A percentile compares a stretch with the other conserved stretches of the same genome.
These are phyloP conservation scores for Sugiyamaella americana DNA, from an alignment of 805 yeast genomes.

Conservation along the genomic window DNA sequence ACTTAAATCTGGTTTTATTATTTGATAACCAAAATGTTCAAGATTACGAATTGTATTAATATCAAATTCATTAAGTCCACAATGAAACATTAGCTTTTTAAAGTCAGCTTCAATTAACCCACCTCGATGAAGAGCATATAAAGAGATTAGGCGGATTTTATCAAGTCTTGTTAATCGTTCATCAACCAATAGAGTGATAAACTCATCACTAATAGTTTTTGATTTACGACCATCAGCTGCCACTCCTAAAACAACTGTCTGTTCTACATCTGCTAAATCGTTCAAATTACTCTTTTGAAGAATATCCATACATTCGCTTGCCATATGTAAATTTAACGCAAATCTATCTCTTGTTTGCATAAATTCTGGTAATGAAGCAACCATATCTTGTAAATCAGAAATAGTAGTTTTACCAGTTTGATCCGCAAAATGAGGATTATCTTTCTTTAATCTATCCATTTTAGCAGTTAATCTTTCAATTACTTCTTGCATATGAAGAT, in stretches of 20 bases:
- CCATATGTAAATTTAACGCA: constrained; percentile 33
- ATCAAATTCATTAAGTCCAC: constrained; percentile 36
- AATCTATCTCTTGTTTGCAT: constrained; percentile 33
- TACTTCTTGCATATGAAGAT: constrained; percentile 69
- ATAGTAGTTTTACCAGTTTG: constrained; percentile 57
- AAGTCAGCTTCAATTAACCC: constrained; percentile 70
- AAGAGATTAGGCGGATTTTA: constrained; percentile 64
- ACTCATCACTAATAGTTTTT: constrained; percentile 50
- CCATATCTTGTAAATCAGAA: constrained; percentile 67
- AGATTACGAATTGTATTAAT: constrained; percentile 54
- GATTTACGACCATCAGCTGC: constrained; percentile 61
- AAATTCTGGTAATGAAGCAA: constrained; percentile 38
- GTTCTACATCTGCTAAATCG: constrained; percentile 80
- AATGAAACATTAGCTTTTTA: constrained; percentile 57
- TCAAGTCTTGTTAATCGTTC: constrained; percentile 51
- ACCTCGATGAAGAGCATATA: constrained; percentile 75
- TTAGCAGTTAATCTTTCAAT: constrained; percentile 53
- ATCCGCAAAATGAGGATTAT: constrained; percentile 72
- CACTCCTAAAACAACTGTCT: constrained; percentile 66
- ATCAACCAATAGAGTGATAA: constrained; percentile 48
- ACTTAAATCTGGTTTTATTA: constrained; percentile 40
- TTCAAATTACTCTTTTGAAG: constrained; percentile 56
- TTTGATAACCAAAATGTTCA: constrained; percentile 50
- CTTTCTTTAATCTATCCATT: constrained; percentile 58
- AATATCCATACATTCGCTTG: constrained; percentile 56